Conservation (phyloP, 495 filamentous ascomycete genomes). For the Parmelia sp. region DNA sequence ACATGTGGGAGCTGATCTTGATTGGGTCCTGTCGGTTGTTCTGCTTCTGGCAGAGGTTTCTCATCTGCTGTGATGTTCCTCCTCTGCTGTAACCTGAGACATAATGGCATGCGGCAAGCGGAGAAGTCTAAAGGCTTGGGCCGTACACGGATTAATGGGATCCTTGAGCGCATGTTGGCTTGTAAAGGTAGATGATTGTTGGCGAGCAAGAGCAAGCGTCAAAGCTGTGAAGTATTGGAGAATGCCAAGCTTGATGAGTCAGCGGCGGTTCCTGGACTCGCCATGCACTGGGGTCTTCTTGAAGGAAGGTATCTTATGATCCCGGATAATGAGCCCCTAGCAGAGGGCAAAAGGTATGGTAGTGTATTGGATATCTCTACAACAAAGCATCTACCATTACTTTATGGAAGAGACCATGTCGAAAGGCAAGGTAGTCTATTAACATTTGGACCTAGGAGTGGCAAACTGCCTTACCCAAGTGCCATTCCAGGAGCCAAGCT, state of each 20-base stretch:
- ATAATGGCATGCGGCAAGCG: constrained; percentile 12
- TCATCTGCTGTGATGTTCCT: constrained; percentile 32
- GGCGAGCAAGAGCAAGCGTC: not conserved
- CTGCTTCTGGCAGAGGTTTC: constrained; percentile 37
- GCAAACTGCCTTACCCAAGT: not conserved
- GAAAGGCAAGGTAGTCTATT: too few species aligned
- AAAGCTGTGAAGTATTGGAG: not conserved
- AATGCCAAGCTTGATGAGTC: not conserved
- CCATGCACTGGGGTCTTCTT: too few species aligned
- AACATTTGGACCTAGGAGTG: not conserved
- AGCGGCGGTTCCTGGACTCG: not conserved
- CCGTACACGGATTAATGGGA: not conserved
- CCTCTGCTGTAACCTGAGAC: constrained; percentile 17
- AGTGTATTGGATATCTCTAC: too few species aligned
- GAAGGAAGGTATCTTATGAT: too few species aligned
- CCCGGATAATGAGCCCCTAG: too few species aligned
- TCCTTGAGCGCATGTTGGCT: constrained; percentile 17
- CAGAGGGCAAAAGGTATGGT: too few species aligned
- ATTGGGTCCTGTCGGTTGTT: constrained; percentile 40
- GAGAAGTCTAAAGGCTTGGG: not conserved
- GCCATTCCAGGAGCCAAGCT: too few species aligned
- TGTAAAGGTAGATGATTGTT: not conserved
- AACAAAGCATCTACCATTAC: too few species aligned
- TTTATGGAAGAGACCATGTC: too few species aligned
- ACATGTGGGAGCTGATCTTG: constrained; percentile 53